Evolutionary conservation across 2,329 filamentous ascomycete genomes (phyloP).

Genomic region (Anisogramma anomala): DNA sequence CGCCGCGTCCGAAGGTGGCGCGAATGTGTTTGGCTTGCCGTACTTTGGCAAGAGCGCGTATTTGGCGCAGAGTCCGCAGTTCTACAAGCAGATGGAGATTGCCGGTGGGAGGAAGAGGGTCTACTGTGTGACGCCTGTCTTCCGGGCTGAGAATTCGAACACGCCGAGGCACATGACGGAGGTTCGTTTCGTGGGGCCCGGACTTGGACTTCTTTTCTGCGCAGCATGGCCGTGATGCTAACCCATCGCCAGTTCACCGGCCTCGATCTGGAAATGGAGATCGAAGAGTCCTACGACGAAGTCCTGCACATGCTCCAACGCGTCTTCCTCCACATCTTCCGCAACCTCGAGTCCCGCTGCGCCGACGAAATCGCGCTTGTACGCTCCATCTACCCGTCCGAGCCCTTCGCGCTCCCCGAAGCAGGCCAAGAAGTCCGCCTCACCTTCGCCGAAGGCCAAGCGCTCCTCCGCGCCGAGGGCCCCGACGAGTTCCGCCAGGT

Average conservation of each 20-base stretch:
- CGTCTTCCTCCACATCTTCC: slow-evolving; percentile 69
- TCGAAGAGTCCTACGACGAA: slow-evolving; percentile 66
- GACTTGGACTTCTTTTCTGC: slow-evolving; percentile 9
- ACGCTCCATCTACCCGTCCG: slow-evolving; percentile 62
- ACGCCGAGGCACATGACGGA: slow-evolving; percentile 78
- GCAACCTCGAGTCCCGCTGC: slow-evolving; percentile 56
- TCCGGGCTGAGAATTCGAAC: slow-evolving; percentile 77
- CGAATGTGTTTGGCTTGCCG: slow-evolving; percentile 78
- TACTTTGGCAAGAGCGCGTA: slow-evolving; percentile 82
- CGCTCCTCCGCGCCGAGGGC: slow-evolving; percentile 65
- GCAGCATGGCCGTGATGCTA: neutral
- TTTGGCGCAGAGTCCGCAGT: slow-evolving; percentile 70
- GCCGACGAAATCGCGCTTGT: slow-evolving; percentile 61
- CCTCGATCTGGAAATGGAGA: slow-evolving; percentile 84
- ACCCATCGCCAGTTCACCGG: slow-evolving; percentile 52
- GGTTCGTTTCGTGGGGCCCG: slow-evolving; percentile 31
- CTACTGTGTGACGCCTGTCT: slow-evolving; percentile 69
- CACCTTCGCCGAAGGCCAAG: slow-evolving; percentile 66
- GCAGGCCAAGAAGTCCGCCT: slow-evolving; percentile 64
- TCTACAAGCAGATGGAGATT: slow-evolving; percentile 83
- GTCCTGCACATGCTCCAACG: slow-evolving; percentile 61
- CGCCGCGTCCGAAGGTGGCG: slow-evolving; percentile 83
- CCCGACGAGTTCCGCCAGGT: slow-evolving; percentile 56
- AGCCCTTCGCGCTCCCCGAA: slow-evolving; percentile 64
- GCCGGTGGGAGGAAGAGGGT: slow-evolving; percentile 67